Percentiles rank a stretch among this genome's conserved stretches.
phyloP scores from a whole-genome alignment of 176 grass and related monocot genomes.

The Oryza meyeriana region DNA sequence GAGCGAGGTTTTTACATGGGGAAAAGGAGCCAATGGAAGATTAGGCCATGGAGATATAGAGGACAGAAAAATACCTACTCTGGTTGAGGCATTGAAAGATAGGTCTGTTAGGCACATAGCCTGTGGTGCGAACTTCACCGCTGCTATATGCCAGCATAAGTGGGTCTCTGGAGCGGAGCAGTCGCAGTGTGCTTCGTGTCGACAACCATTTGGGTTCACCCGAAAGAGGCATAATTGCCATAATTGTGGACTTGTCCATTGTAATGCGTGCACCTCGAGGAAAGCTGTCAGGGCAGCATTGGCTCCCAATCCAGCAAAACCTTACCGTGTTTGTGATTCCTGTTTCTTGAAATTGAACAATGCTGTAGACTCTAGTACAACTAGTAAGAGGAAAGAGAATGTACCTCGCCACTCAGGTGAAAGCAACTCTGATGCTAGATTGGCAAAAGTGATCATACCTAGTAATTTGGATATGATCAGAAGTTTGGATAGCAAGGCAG shows the following conservation, averaged over 20 bases:
- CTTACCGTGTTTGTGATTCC: slow-evolving; percentile 91
- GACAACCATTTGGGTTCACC: slow-evolving; percentile 92
- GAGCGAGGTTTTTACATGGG: slow-evolving; percentile 96
- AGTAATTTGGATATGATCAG: slow-evolving; percentile 90
- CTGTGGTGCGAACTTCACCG: slow-evolving; percentile 89
- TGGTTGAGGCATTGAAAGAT: slow-evolving; percentile 85
- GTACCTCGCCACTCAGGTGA: slow-evolving; percentile 55
- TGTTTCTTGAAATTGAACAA: slow-evolving; percentile 91
- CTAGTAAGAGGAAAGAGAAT: slow-evolving; percentile 59
- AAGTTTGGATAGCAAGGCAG: slow-evolving; percentile 72
- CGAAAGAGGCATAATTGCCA: slow-evolving; percentile 95
- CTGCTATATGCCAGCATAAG: slow-evolving; percentile 90
- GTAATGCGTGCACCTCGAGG: slow-evolving; percentile 71
- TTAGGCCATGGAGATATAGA: slow-evolving; percentile 91
- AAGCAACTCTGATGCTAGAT: slow-evolving; percentile 59
- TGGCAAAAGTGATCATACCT: slow-evolving; percentile 49
- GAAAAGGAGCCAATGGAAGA: slow-evolving; percentile 95
- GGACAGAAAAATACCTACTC: slow-evolving; percentile 82
- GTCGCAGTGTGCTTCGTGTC: slow-evolving; percentile 70
- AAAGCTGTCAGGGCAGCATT: slow-evolving; percentile 74
- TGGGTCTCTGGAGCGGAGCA: slow-evolving; percentile 77
- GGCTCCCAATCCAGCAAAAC: slow-evolving; percentile 87
- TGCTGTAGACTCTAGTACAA: slow-evolving; percentile 45
- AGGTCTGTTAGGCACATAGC: slow-evolving; percentile 75
- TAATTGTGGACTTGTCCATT: slow-evolving; percentile 89